Base-by-base conservation (phyloP, 306 rosid genomes). In the Clitoria ternatea region DNA sequence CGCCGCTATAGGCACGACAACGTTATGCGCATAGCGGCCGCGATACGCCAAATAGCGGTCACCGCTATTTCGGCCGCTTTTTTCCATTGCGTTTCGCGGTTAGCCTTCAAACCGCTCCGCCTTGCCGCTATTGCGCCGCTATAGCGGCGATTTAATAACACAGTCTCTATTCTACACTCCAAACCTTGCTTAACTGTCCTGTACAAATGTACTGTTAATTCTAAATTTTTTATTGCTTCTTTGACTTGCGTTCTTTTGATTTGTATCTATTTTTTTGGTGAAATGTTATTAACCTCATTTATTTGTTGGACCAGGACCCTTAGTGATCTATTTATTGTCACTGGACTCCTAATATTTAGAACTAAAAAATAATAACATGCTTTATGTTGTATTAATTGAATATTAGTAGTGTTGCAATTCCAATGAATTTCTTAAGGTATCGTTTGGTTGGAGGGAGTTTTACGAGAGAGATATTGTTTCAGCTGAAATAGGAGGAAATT, bases 211-310 rank as follows among this genome's bases (percentile, higher is more conserved):
- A 23, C 60, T 36, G 61, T 54, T 14, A 29, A 22, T 50, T 61
- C 24, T 69, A 27, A 50, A 74, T 55, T 37, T 70, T 43, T 61
- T 19, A 40, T 71, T 66, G 33, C 32, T 30, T 80, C 29, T 43
- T 72, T 56, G 37, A 30, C 27, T 22, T 30, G 32, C 23, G 4
- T 35, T 32, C n/a, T 22, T 72, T n/a, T 1, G 9, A 24, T 15
- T 33, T 67, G 48, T 49, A 62, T 77, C 27, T 63, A 42, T 50
- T 4, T 70, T 55, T 19, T 53, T 29, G n/a, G n/a, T n/a, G n/a
- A n/a, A n/a, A n/a, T n/a, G n/a, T n/a, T 39, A 49, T 48, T 60
- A 39, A 49, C 13, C n/a, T 36, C 29, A 39, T 74, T 48, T 37
- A 27, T 27, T 33, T 35, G 24, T 35, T 44, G 62, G 61, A 14